These are phyloP conservation scores for Alternaria triticimaculans DNA, from an alignment of 2,329 filamentous ascomycete species.

Conservation along the genomic window DNA sequence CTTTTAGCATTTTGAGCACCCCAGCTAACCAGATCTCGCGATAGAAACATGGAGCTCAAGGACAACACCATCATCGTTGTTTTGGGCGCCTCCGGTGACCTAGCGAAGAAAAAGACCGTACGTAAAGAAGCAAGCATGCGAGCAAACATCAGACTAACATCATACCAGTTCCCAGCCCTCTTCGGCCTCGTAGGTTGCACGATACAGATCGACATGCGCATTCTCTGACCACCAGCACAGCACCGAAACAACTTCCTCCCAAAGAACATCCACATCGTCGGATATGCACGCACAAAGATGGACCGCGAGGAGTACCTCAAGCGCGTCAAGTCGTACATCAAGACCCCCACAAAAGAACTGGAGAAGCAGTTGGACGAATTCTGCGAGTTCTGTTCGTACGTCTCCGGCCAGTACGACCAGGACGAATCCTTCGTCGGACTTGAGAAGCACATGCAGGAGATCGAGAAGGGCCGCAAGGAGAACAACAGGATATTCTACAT, in stretches of 20 bases:
- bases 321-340: slow-evolving; percentile 97
- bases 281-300: slow-evolving; percentile 99
- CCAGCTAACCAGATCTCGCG: slow-evolving; percentile 37
- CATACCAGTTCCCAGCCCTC: slow-evolving; percentile 85
- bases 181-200: slow-evolving; percentile 85
- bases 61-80: slow-evolving; percentile 98
- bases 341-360: slow-evolving; percentile 96
- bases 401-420: slow-evolving; percentile 97
- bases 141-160: slow-evolving; percentile 28
- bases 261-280: slow-evolving; percentile 94
- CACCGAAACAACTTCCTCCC: slow-evolving; percentile 98
- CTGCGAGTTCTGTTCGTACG: slow-evolving; percentile 84
- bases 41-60: slow-evolving; percentile 91
- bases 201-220: slow-evolving; percentile 3
- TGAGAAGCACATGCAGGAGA: slow-evolving; percentile 81
- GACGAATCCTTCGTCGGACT: slow-evolving; percentile 91
- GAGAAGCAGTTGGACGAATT: slow-evolving; percentile 96
- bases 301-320: slow-evolving; percentile 94
- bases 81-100: slow-evolving; percentile 93
- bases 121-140: slow-evolving; percentile 41
- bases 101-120: slow-evolving; percentile 99
- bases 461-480: slow-evolving; percentile 83
- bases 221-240: slow-evolving; percentile 57
- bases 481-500: slow-evolving; percentile 98
- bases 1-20: slow-evolving; percentile 13